Percentiles rank a stretch among this genome's conserved stretches.
Conservation (phyloP, 1,284 basidiomycete species). For the Cutaneotrichosporon dermatis region DNA sequence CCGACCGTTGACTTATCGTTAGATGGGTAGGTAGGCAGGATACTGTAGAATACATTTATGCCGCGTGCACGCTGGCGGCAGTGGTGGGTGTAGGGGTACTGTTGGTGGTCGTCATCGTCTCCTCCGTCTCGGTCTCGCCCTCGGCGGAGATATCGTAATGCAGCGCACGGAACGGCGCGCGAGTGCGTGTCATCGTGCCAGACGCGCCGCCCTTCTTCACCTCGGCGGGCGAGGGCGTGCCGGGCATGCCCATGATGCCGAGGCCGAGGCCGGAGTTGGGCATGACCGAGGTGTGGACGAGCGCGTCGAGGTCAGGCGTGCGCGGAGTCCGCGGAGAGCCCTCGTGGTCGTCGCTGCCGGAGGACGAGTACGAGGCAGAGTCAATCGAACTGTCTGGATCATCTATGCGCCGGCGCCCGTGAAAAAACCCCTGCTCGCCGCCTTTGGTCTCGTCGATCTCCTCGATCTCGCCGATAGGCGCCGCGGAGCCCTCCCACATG, state of each 20-base stretch:
- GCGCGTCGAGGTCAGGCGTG: conserved; percentile 14
- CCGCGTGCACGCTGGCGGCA: too few species aligned
- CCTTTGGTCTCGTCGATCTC: background rate
- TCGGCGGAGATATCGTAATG: background rate
- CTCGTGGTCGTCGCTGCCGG: conserved; percentile 11
- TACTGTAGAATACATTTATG: too few species aligned
- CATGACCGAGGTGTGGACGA: background rate
- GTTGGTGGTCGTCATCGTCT: background rate
- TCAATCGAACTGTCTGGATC: background rate
- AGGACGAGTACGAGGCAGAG: background rate
- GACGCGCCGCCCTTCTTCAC: background rate
- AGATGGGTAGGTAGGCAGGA: too few species aligned
- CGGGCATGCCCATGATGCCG: background rate
- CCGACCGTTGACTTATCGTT: too few species aligned
- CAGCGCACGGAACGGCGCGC: conserved; percentile 4
- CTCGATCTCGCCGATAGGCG: background rate
- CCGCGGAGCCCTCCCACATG: background rate
- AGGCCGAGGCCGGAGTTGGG: background rate
- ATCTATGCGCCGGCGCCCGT: background rate
- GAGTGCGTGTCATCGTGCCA: background rate
- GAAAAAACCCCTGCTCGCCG: background rate
- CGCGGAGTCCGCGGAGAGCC: conserved; percentile 14
- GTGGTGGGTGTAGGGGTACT: too few species aligned
- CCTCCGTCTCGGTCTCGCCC: background rate
- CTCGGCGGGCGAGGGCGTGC: background rate